phyloP scores from a whole-genome alignment of 176 grass and related monocot genomes.

The Avena sativa region DNA sequence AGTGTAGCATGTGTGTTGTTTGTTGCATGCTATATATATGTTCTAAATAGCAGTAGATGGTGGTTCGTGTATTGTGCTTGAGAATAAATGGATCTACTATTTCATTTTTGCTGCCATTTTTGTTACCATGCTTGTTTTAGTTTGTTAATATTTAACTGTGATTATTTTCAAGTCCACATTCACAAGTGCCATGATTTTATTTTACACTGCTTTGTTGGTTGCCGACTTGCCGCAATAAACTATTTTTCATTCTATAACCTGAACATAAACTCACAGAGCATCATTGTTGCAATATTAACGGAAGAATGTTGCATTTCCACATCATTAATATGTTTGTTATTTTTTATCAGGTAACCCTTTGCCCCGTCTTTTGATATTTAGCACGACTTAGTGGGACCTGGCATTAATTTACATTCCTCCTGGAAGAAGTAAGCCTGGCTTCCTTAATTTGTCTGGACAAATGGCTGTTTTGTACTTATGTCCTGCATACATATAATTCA shows the following conservation, averaged over 20 bases:
- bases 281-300: neutral
- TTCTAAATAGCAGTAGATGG: neutral
- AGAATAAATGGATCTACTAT: neutral
- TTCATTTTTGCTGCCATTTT: constrained; percentile 13
- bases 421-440: constrained; percentile 1
- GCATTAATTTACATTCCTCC: constrained; percentile 26
- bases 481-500: constrained; percentile 8
- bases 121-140: neutral
- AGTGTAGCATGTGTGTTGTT: constrained; percentile 13
- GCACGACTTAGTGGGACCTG: constrained; percentile 25
- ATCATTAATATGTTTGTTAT: neutral
- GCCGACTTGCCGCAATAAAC: neutral
- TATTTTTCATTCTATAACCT: neutral
- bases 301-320: constrained; percentile 11
- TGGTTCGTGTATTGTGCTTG: constrained; percentile 21
- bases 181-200: neutral
- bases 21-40: neutral
- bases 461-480: constrained; percentile 1
- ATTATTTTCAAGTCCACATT: neutral
- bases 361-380: constrained; percentile 25
- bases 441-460: constrained; percentile 36
- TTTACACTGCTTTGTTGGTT: neutral
- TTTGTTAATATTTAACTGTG: constrained; percentile 22
- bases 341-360: neutral
- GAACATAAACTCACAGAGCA: constrained; percentile 11